These are phyloP conservation scores for Chrysopogon serrulatus DNA, from an alignment of 176 grass and related monocot genomes.

Conservation along the genomic window DNA sequence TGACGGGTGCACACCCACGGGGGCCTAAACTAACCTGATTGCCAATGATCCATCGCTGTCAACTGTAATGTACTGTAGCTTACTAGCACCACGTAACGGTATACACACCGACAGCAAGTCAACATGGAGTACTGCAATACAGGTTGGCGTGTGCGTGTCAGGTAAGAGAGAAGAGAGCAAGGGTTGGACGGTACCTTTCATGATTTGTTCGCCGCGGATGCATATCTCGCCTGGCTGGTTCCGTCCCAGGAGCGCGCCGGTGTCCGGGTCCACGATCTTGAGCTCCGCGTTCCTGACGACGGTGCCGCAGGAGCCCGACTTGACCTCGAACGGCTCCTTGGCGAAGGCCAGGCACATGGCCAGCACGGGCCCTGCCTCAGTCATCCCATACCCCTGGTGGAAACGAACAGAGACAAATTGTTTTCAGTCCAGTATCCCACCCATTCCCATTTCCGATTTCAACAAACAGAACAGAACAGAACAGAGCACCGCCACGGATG, in stretches of 20 bases:
- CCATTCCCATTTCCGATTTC: neutral
- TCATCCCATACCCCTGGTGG: conserved; percentile 90
- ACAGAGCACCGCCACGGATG: no score
- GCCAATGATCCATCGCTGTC: neutral
- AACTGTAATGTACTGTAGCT: neutral
- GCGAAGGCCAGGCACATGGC: conserved; percentile 96
- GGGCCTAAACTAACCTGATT: neutral
- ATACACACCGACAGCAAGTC: neutral
- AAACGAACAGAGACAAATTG: neutral
- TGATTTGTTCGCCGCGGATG: conserved; percentile 92
- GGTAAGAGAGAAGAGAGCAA: neutral
- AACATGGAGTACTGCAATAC: neutral
- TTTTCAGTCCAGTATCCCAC: neutral
- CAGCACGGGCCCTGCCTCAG: conserved; percentile 85
- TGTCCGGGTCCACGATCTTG: conserved; percentile 78
- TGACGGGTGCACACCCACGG: neutral
- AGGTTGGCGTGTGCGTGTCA: no score
- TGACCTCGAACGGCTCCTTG: conserved; percentile 69
- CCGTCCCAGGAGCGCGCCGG: conserved; percentile 45
- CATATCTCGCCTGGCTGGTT: conserved; percentile 81
- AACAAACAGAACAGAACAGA: neutral
- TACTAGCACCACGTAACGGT: neutral
- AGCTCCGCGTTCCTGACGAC: conserved; percentile 84
- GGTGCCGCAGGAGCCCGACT: conserved; percentile 88
- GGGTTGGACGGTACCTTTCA: conserved; percentile 63